These are phyloP conservation scores for Neoascochyta sp. DNA, from an alignment of 2,329 filamentous ascomycete genomes.

Conservation along the genomic window DNA sequence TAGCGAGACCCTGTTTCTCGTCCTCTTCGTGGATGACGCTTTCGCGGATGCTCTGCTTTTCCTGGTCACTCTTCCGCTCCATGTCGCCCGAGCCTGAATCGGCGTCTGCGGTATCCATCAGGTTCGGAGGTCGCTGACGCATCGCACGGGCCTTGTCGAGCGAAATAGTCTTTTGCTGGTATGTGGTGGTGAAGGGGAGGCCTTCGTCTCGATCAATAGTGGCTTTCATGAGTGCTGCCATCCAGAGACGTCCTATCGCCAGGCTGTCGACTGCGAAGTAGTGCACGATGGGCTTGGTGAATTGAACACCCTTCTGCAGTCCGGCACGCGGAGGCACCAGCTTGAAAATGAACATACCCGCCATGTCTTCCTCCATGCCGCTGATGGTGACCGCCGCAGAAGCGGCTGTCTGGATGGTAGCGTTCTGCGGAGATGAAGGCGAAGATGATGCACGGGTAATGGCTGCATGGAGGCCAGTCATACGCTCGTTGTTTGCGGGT, in stretches of 20 bases:
- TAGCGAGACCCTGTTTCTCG: conserved; percentile 36
- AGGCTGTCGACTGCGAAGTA: conserved; percentile 95
- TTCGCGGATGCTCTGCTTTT: conserved; percentile 36
- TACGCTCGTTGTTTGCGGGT: conserved; percentile 83
- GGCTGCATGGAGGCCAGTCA: conserved; percentile 87
- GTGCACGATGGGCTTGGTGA: conserved; percentile 95
- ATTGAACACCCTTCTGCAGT: conserved; percentile 86
- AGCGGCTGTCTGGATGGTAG: conserved; percentile 40
- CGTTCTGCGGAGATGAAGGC: conserved; percentile 54
- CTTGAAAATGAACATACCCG: conserved; percentile 93
- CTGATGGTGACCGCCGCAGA: conserved; percentile 32
- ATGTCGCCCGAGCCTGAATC: conserved; percentile 25
- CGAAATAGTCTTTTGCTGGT: conserved; percentile 95
- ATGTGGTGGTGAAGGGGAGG: conserved; percentile 79
- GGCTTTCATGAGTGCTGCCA: conserved; percentile 98
- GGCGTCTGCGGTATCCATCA: conserved; percentile 60
- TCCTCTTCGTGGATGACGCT: conserved; percentile 39
- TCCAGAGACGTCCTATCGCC: conserved; percentile 87
- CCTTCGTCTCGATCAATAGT: conserved; percentile 88
- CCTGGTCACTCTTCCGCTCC: conserved; percentile 28
- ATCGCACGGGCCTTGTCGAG: conserved; percentile 82
- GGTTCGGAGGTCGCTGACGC: conserved; percentile 82
- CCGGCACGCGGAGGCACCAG: conserved; percentile 85
- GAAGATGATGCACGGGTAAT: conserved; percentile 79
- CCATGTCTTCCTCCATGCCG: conserved; percentile 45